Evolutionary conservation across 1,284 basidiomycete species (phyloP).

Genomic region (Tilletia walkeri): DNA sequence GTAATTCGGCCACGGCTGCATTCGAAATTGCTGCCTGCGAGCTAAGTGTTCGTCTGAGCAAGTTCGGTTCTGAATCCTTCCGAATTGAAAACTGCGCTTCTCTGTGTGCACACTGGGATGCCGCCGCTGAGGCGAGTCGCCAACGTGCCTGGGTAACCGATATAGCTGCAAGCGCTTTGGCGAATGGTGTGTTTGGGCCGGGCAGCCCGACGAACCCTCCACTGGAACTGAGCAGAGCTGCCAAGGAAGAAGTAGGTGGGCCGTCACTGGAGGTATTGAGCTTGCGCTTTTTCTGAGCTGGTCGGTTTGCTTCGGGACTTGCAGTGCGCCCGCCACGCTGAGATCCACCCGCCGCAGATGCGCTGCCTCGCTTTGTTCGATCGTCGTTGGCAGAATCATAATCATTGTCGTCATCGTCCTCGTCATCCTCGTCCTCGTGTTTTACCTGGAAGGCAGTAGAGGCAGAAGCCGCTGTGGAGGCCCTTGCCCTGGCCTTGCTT

Average conservation of each 20-base stretch:
- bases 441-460: too few relatives aligned
- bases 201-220: not conserved
- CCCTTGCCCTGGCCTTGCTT: not conserved
- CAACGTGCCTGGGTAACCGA: not conserved
- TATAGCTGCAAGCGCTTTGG: not conserved
- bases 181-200: not conserved
- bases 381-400: not conserved
- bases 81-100: not conserved
- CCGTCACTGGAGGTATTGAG: not conserved
- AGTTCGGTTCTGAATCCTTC: not conserved
- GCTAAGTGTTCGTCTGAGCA: not conserved
- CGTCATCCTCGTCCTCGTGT: not conserved
- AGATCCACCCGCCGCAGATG: not conserved
- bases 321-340: not conserved
- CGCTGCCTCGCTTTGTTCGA: not conserved
- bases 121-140: not conserved
- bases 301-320: constrained; percentile 7
- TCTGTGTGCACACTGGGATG: not conserved
- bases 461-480: not conserved
- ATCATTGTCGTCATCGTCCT: not conserved
- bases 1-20: not conserved
- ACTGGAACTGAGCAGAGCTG: not conserved
- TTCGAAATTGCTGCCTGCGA: too few relatives aligned
- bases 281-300: not conserved
- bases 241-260: not conserved